Percentiles rank a stretch among this genome's conserved stretches.
Conservation (phyloP, 140 eudicot species). For the Cichorium intybus region DNA sequence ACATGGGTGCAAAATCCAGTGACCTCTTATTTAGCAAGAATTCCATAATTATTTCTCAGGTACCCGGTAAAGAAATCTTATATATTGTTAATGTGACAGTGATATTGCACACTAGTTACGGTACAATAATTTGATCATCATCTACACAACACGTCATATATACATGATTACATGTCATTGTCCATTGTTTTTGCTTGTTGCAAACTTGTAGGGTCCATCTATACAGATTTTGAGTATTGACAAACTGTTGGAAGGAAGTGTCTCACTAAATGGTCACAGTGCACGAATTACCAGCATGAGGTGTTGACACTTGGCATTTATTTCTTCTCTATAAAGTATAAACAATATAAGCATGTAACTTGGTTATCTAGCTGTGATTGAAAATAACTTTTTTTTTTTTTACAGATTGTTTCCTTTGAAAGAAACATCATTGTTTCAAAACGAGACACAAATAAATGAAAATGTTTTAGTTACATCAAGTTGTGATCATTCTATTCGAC, state of each 20-base stretch:
- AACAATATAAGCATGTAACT: neutral
- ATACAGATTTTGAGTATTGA: constrained; percentile 35
- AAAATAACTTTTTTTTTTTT: constrained; percentile 21
- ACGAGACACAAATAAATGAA: constrained; percentile 43
- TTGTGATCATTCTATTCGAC: constrained; percentile 76
- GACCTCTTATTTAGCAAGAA: constrained; percentile 41
- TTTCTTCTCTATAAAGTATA: neutral
- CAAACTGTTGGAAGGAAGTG: constrained; percentile 26
- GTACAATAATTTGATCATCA: neutral
- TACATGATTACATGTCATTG: neutral
- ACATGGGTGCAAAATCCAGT: constrained; percentile 29
- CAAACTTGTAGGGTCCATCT: constrained; percentile 52
- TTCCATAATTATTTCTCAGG: constrained; percentile 58
- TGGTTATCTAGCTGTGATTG: neutral
- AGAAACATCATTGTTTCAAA: constrained; percentile 53
- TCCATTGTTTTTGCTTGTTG: neutral
- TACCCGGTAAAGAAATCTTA: constrained; percentile 3
- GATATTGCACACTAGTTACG: constrained; percentile 3
- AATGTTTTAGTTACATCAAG: constrained; percentile 77
- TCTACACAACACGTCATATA: constrained; percentile 1
- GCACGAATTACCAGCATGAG: constrained; percentile 85
- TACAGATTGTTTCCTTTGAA: constrained; percentile 62
- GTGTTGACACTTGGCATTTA: constrained; percentile 38
- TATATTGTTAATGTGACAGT: constrained; percentile 6
- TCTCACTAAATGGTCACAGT: constrained; percentile 50